A percentile compares a stretch with the other conserved stretches of the same genome.
These are phyloP conservation scores for Cladobotryum mycophilum DNA, from an alignment of 2,329 filamentous ascomycete species.

Conservation along the genomic window DNA sequence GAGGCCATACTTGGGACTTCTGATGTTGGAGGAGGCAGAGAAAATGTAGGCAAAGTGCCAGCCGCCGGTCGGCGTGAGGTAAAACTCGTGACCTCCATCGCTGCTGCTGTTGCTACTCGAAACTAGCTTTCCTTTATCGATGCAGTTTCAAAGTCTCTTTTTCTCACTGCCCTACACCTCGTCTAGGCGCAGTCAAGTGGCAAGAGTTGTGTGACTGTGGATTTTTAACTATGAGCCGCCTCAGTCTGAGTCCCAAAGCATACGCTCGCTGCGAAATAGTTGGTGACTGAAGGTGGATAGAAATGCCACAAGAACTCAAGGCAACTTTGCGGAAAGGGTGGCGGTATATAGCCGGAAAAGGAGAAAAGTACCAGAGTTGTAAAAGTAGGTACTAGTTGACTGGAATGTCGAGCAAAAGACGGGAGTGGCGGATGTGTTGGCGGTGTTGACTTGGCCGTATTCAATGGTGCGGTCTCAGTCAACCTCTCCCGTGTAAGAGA, in stretches of 20 bases:
- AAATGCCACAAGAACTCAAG: neutral
- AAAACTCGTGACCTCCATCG: constrained; percentile 29
- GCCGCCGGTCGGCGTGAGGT: constrained; percentile 29
- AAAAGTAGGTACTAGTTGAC: constrained; percentile 1
- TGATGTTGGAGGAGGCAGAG: constrained; percentile 29
- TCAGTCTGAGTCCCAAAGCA: neutral
- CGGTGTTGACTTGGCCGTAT: constrained; percentile 6
- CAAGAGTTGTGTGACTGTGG: neutral
- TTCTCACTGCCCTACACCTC: neutral
- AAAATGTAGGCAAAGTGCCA: constrained; percentile 28
- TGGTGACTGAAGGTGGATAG: neutral
- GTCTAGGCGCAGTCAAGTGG: neutral
- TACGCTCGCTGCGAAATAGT: neutral
- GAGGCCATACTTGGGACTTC: constrained; percentile 31
- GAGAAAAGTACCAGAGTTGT: neutral
- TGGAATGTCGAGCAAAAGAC: constrained; percentile 7
- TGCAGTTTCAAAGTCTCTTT: neutral
- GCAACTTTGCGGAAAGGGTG: neutral
- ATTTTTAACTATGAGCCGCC: neutral
- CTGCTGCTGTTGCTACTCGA: neutral
- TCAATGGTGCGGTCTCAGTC: constrained; percentile 5
- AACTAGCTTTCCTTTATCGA: neutral
- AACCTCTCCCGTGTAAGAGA: neutral
- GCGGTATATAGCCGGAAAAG: neutral
- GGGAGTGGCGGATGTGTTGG: constrained; percentile 9